Percentiles rank a stretch among this genome's conserved stretches.
Evolutionary conservation across 352 stramenopile species (phyloP).

Genomic region (Globisporangium paroecandrum): DNA sequence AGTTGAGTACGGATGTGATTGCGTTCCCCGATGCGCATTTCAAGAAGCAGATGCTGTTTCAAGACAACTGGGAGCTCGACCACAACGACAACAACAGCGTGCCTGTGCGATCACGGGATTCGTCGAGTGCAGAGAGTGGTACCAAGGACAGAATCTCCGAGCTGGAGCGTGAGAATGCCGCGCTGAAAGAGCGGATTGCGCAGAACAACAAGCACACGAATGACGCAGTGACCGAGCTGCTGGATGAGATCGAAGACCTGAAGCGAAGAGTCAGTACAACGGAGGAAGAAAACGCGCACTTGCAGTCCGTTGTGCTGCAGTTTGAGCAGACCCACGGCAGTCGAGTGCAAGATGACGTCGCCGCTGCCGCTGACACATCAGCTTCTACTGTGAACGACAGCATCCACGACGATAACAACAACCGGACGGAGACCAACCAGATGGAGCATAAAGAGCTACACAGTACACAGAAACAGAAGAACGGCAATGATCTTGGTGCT

Average conservation of each 20-base stretch:
- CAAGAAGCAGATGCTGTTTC: conserved; percentile 9
- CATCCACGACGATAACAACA: conserved; percentile 4
- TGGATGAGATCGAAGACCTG: conserved; percentile 14
- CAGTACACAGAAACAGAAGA: neutral
- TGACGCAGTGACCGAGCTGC: conserved; percentile 6
- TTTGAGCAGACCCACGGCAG: neutral
- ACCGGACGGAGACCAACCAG: neutral
- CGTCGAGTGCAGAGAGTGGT: neutral
- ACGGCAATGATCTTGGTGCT: neutral
- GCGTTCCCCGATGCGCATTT: conserved; percentile 4
- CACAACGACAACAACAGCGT: neutral
- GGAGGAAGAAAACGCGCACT: conserved; percentile 10
- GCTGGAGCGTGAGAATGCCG: conserved; percentile 15
- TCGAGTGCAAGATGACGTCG: neutral
- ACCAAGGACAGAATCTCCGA: neutral
- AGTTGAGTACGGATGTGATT: conserved; percentile 7
- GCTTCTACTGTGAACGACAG: neutral
- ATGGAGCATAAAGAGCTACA: neutral
- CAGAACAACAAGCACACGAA: conserved; percentile 1
- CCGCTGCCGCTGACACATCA: neutral
- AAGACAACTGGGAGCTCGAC: conserved; percentile 12
- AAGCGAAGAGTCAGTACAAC: conserved; percentile 3
- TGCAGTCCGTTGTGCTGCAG: neutral
- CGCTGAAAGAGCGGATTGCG: conserved; percentile 7
- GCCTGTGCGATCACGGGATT: neutral